These are phyloP conservation scores for Stereum hirsutum DNA, from an alignment of 1,284 basidiomycete genomes.

Conservation along the genomic window DNA sequence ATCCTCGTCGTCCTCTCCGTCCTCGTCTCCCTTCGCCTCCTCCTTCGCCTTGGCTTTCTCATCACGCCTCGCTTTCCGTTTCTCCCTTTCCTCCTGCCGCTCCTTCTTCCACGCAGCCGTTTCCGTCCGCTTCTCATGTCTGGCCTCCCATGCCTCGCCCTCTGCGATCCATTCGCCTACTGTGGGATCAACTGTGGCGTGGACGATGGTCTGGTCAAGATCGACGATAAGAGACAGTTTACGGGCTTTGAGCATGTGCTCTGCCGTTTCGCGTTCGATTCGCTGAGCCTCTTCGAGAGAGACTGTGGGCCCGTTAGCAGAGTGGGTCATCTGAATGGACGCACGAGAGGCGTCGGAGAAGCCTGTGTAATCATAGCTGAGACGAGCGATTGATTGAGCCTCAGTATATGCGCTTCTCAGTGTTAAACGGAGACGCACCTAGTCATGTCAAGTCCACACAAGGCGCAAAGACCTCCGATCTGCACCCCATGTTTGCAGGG, in stretches of 20 bases:
- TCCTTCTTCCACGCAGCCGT: slow-evolving; percentile 17
- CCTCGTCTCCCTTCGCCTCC: slow-evolving; percentile 5
- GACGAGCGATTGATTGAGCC: slow-evolving; percentile 9
- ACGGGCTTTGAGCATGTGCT: slow-evolving; percentile 65
- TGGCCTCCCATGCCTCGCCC: slow-evolving; percentile 65
- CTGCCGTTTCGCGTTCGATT: slow-evolving; percentile 76
- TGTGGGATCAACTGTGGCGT: slow-evolving; percentile 97
- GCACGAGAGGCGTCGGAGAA: slow-evolving; percentile 75
- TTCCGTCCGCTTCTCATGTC: slow-evolving; percentile 31
- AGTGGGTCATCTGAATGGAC: slow-evolving; percentile 81
- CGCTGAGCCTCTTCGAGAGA: slow-evolving; percentile 83
- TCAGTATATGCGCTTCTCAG: slow-evolving; percentile 3
- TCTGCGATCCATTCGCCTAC: slow-evolving; percentile 95
- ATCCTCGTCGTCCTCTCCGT: not conserved
- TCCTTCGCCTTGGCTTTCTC: slow-evolving; percentile 20
- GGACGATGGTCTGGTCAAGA: slow-evolving; percentile 97
- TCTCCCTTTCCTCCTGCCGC: not conserved
- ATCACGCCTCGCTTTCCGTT: too few species aligned
- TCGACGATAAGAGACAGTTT: slow-evolving; percentile 96
- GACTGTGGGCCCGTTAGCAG: slow-evolving; percentile 69
- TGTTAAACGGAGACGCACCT: slow-evolving; percentile 44
- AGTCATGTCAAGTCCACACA: slow-evolving; percentile 93
- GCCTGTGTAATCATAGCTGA: slow-evolving; percentile 79
- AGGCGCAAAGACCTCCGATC: slow-evolving; percentile 83
- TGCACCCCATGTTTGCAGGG: slow-evolving; percentile 94